Conservation (phyloP, 306 rosid species). For the Cyclanthera cordifolia region DNA sequence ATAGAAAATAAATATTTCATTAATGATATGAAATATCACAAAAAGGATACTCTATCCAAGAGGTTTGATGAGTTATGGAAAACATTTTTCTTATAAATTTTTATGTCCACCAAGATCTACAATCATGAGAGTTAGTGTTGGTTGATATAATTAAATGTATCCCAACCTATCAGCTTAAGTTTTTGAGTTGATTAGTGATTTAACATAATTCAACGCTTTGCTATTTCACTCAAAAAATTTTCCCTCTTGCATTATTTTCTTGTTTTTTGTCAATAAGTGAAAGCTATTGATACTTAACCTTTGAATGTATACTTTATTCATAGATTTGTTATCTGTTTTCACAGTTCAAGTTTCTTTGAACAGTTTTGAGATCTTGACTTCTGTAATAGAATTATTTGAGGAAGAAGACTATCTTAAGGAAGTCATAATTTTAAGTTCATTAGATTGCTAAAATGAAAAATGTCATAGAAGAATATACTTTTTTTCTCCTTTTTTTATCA, state of each 20-base stretch:
- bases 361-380: not conserved
- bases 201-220: not conserved
- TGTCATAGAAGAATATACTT: not conserved
- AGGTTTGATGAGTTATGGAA: no score
- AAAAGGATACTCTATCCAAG: not conserved
- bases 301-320: not conserved
- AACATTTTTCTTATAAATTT: not conserved
- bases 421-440: not conserved
- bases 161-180: no score
- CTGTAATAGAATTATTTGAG: not conserved
- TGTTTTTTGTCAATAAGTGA: not conserved
- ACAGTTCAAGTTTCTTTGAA: not conserved
- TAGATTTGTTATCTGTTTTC: not conserved
- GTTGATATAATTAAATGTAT: no score
- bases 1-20: not conserved
- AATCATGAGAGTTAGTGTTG: slow-evolving; percentile 1
- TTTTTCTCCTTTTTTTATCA: not conserved
- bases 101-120: not conserved
- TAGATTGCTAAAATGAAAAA: not conserved
- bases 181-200: no score
- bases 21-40: not conserved
- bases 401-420: slow-evolving; percentile 1
- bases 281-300: not conserved
- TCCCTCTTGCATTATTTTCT: not conserved
- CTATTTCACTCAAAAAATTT: no score